Base-by-base conservation (phyloP, 1,139 yeast species). In the Yamadazyma atmosphaerica region DNA sequence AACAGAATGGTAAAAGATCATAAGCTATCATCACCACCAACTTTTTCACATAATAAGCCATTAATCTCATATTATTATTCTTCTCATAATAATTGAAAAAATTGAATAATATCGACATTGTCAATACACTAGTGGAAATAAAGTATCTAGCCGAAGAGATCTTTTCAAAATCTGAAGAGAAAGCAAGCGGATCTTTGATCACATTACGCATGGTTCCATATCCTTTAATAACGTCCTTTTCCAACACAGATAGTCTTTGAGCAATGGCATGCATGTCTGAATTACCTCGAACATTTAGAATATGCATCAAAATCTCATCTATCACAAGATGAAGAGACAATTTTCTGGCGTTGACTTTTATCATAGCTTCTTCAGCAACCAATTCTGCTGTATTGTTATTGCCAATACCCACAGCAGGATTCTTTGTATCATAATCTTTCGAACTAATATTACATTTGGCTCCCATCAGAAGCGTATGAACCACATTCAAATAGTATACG, bases 1-100 rank as follows among this genome's bases (percentile, higher is more conserved):
- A 52, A 36, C 60, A 50, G 4, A 53, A 49, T 2, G 71, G 69
- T n/a, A 66, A 37, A 35, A 67, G 52, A 25, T 70, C 76, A 15
- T 54, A 48, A 34, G 56, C 49, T 6, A 54, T 40, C 4, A 55
- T 48, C 0, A 61, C 41, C 14, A 64, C 35, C 5, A 63, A 38
- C 42, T 69, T 69, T 35, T 53, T 53, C 40, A 62, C 45, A 45
- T 68, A 69, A 39, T 55, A 60, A 39, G 44, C 59, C 10, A 65
- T 46, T 22, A 55, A 47, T n/a, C 53, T 52, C 7, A 43, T 28
- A 18, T 61, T 55, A 4, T 50, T 41, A 34, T 49, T 49, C 17
- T 46, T 41, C 37, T 61, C 68, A 38, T 67, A 69, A 47, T 60
- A 60, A 24, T 58, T 46, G 39, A 50, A 61, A 12, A 68, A 44